Percentiles rank a stretch among this genome's conserved stretches.
Conservation (phyloP, 2,329 filamentous ascomycete genomes). For the Nothophaeocryptopus gaeumannii region DNA sequence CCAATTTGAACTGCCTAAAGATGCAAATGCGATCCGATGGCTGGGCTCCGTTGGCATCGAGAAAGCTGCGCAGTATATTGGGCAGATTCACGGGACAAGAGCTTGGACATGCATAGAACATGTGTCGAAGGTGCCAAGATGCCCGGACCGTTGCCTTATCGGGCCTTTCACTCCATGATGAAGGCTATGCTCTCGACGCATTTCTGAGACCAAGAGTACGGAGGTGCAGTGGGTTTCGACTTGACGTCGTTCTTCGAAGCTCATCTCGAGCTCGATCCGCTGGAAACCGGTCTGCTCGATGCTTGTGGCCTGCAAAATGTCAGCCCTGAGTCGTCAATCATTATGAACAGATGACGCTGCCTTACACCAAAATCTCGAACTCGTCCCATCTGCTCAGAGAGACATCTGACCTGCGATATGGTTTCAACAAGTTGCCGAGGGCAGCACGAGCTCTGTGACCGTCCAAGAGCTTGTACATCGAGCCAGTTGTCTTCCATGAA, state of each 20-base stretch:
- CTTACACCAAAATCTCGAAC: slow-evolving; percentile 60
- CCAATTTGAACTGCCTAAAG: not conserved
- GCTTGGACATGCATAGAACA: slow-evolving; percentile 2
- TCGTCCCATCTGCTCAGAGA: slow-evolving; percentile 69
- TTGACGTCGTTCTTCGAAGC: too few relatives aligned
- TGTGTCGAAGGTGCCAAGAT: slow-evolving; percentile 4
- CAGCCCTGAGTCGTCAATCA: not conserved
- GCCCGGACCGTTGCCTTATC: not conserved
- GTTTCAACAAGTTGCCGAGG: slow-evolving; percentile 57
- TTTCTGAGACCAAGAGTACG: not conserved
- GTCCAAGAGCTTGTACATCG: slow-evolving; percentile 59
- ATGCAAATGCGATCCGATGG: not conserved
- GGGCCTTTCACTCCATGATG: slow-evolving; percentile 1
- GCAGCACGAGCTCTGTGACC: slow-evolving; percentile 38
- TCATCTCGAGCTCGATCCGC: too few relatives aligned
- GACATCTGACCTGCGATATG: slow-evolving; percentile 67
- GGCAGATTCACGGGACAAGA: slow-evolving; percentile 2
- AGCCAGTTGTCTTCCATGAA: slow-evolving; percentile 67
- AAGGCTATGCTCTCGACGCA: not conserved
- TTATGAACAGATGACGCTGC: slow-evolving; percentile 9
- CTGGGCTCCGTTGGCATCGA: not conserved
- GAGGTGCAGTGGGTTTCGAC: too few relatives aligned
- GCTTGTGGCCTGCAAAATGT: slow-evolving; percentile 27
- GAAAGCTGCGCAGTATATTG: not conserved
- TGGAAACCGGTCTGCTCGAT: too few relatives aligned